Conservation (phyloP, 805 yeast species). For the Cyberlindnera maclurae region DNA sequence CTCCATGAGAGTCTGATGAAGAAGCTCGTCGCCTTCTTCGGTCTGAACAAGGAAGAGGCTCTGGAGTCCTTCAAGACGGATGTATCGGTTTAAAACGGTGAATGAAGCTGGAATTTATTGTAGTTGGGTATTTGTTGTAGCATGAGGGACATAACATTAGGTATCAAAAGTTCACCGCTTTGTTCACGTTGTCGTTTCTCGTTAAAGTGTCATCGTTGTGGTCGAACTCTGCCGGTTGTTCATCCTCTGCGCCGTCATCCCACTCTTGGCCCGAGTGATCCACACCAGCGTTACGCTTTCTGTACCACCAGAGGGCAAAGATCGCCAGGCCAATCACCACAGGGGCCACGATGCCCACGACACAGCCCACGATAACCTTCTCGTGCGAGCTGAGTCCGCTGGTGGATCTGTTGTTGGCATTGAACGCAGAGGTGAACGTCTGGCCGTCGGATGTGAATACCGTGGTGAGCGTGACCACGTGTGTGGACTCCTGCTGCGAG, state of each 20-base stretch:
- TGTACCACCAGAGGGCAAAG: conserved; percentile 13
- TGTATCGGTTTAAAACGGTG: background rate
- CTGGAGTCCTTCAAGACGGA: conserved; percentile 1
- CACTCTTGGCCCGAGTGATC: conserved; percentile 24
- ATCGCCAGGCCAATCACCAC: conserved; percentile 25
- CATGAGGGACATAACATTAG: no score
- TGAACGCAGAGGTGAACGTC: conserved; percentile 6
- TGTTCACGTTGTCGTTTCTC: conserved; percentile 7
- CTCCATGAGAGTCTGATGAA: conserved; percentile 9
- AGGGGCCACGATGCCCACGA: conserved; percentile 68
- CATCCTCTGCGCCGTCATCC: conserved; percentile 16
- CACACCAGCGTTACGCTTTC: conserved; percentile 10
- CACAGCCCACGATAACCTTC: conserved; percentile 58
- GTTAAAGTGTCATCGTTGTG: conserved; percentile 3
- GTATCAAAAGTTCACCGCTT: conserved; percentile 20
- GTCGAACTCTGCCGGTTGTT: conserved; percentile 1
- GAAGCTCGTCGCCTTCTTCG: conserved; percentile 14
- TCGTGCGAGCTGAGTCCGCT: conserved; percentile 42
- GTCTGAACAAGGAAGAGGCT: conserved; percentile 6
- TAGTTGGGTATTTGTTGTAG: no score
- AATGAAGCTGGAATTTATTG: no score
- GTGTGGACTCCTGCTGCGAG: conserved; percentile 5
- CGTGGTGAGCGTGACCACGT: conserved; percentile 12
- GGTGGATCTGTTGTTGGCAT: conserved; percentile 16
- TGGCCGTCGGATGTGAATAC: conserved; percentile 14